phyloP scores from a whole-genome alignment of 179 eudicot species.

The Actinidia chinensis region DNA sequence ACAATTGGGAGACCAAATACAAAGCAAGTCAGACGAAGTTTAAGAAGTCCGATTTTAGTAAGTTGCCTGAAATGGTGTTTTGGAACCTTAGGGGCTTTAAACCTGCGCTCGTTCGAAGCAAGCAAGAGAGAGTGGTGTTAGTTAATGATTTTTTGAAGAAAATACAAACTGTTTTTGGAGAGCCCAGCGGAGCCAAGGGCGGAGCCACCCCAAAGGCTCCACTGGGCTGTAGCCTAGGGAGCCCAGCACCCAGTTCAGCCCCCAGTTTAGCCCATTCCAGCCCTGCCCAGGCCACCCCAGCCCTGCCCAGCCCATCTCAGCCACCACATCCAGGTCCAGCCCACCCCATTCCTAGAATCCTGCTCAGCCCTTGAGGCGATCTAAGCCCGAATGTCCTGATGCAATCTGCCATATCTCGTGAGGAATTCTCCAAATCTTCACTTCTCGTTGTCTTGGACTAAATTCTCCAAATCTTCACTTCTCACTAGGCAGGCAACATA shows the following conservation, averaged over 20 bases:
- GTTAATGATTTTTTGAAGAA: conserved; percentile 8
- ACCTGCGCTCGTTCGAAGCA: conserved; percentile 5
- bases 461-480: neutral
- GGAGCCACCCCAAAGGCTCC: no score
- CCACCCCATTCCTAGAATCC: no score
- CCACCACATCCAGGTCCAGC: no score
- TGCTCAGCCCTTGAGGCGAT: no score
- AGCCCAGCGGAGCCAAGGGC: no score
- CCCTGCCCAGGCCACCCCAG: no score
- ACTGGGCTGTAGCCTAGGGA: no score
- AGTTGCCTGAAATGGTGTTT: conserved; percentile 15
- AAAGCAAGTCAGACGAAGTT: conserved; percentile 9
- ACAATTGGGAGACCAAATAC: conserved; percentile 21
- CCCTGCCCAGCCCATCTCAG: no score
- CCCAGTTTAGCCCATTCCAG: no score
- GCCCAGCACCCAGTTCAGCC: no score
- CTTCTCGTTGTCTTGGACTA: neutral
- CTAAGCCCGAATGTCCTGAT: neutral
- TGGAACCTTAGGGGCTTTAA: conserved; percentile 15
- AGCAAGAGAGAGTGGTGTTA: neutral
- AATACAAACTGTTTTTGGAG: neutral
- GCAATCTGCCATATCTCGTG: neutral
- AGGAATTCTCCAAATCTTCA: neutral
- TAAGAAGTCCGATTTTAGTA: neutral
- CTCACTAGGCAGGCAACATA: neutral